A percentile compares a stretch with the other conserved stretches of the same genome.
Evolutionary conservation across 108 stramenopile genomes (phyloP).

Genomic region (Cyclotella baltica): DNA sequence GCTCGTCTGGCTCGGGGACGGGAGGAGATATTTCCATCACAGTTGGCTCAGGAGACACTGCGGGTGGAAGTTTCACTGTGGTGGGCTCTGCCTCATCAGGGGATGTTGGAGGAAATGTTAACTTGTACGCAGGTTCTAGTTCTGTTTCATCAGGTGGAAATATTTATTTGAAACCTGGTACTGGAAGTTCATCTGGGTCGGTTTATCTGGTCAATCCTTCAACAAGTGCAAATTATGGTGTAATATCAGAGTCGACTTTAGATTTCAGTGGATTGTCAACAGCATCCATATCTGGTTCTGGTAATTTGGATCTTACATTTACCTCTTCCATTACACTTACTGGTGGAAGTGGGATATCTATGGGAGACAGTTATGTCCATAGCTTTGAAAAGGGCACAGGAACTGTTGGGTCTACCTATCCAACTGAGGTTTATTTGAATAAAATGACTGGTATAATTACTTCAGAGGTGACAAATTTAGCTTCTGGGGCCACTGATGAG

Average conservation of each 20-base stretch:
- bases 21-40: neutral
- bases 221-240: too few relatives aligned
- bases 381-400: slow-evolving; percentile 43
- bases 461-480: slow-evolving; percentile 28
- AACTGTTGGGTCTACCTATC: slow-evolving; percentile 31
- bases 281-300: slow-evolving; percentile 20
- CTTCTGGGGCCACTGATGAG: slow-evolving; percentile 16
- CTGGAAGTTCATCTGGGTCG: too few relatives aligned
- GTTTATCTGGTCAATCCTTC: too few relatives aligned
- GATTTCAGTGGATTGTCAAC: slow-evolving; percentile 40
- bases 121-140: neutral
- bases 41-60: slow-evolving; percentile 1
- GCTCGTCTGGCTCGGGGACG: slow-evolving; percentile 4
- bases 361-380: slow-evolving; percentile 42
- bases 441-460: slow-evolving; percentile 38
- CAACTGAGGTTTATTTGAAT: slow-evolving; percentile 36
- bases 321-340: slow-evolving; percentile 23
- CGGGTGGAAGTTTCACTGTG: neutral
- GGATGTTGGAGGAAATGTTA: neutral
- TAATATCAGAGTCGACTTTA: too few relatives aligned
- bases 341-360: slow-evolving; percentile 31
- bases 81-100: slow-evolving; percentile 1
- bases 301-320: slow-evolving; percentile 16
- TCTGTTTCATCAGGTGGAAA: neutral
- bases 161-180: too few relatives aligned